Evolutionary conservation across 2,329 filamentous ascomycete genomes (phyloP), one percentile per base, ranked within the genome.

Genomic region (Penicillium crustosum): DNA sequence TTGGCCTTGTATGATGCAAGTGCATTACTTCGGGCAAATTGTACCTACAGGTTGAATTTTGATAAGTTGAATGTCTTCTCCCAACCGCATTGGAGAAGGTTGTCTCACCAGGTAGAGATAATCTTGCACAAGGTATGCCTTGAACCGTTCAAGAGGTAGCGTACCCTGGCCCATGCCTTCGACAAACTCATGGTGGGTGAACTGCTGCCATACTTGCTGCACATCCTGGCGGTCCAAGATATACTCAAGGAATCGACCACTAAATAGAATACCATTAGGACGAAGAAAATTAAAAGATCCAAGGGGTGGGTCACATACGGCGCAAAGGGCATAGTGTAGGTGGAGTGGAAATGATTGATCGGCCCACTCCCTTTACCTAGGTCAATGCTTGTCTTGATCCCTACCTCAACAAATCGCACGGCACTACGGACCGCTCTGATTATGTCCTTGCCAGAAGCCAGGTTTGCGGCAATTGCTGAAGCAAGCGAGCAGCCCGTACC

Each of bases 401-500:
- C 86, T 1, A 82, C 82, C 63, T 86, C 82, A 33, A 89, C 80
- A 64, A 87, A 89, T 27, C 78, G 78, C 53, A 84, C 83, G 2
- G 83, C 85, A 57, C 76, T 75, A 45, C 78, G 78, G 4, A 87
- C 81, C 13, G 85, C 82, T 55, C 77, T 74, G 13, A 73, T 70
- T 53, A 85, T 71, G 47, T 74, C 70, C 61, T 80, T 76, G 0
- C 80, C 82, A 3, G 71, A 72, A 4, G 84, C 82, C 15, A 89
- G 73, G 60, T 87, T 86, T 53, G 83, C 86, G 1, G 86, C 84
- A 65, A 89, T 86, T 6, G 86, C 86, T 42, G 86, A 96, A 41
- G 94, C 94, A 59, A 97, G 82, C 10, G 92, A 95, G 71, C 94
- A 99, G 4, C 94, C 94, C 0, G 94, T 97, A 0, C 94, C 94